Conservation (phyloP, 164 flowering plant species). For the Macadamia integrifolia region DNA sequence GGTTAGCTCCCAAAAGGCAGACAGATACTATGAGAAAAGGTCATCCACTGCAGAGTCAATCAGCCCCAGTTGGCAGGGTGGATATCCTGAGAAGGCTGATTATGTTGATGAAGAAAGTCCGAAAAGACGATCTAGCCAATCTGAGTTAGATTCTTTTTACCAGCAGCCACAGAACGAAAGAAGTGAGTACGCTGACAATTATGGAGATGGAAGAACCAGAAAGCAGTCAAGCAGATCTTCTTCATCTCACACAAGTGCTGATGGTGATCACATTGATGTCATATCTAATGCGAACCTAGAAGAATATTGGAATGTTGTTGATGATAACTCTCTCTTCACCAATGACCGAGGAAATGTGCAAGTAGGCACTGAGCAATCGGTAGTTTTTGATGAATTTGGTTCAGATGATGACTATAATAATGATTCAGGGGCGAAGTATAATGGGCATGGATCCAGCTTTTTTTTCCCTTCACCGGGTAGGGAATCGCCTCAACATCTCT, state of each 20-base stretch:
- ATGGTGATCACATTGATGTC: constrained; percentile 13
- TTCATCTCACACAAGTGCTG: constrained; percentile 27
- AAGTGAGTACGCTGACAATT: constrained; percentile 18
- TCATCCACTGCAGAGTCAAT: constrained; percentile 20
- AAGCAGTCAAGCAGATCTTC: constrained; percentile 21
- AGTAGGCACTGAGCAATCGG: constrained; percentile 21
- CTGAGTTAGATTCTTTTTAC: constrained; percentile 15
- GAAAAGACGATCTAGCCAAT: constrained; percentile 24
- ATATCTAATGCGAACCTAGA: constrained; percentile 10
- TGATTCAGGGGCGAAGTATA: too few species aligned
- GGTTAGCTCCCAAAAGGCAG: constrained; percentile 17
- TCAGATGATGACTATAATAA: constrained; percentile 37
- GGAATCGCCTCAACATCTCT: too few species aligned
- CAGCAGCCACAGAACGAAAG: constrained; percentile 7
- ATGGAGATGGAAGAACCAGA: constrained; percentile 19
- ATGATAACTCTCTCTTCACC: constrained; percentile 20
- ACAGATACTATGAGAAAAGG: constrained; percentile 24
- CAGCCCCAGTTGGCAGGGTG: constrained; percentile 7
- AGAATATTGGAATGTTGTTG: constrained; percentile 12
- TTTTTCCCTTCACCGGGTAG: too few species aligned
- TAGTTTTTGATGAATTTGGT: constrained; percentile 55
- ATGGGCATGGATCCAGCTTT: too few species aligned
- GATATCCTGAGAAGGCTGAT: constrained; percentile 9
- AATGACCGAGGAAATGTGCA: constrained; percentile 12
- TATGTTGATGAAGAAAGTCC: constrained; percentile 11